Percentiles rank a stretch among this genome's conserved stretches.
phyloP scores from a whole-genome alignment of 805 yeast species.

The Wickerhamiella shivajii region DNA sequence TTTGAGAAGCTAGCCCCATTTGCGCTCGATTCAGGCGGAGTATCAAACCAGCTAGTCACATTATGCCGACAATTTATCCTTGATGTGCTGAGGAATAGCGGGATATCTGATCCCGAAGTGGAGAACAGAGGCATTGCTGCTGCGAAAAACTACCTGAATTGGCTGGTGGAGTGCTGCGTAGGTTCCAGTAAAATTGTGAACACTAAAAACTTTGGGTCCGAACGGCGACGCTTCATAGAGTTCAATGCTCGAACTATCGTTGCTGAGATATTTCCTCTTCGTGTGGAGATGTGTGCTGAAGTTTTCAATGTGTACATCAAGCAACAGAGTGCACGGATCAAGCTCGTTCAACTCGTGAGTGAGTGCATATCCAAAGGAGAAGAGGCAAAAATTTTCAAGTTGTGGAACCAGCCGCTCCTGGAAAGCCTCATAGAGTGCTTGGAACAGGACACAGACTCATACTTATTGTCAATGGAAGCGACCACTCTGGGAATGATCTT shows the following conservation, averaged over 20 bases:
- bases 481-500: constrained; percentile 29
- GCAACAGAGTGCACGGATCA: constrained; percentile 26
- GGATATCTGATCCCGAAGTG: too few species aligned
- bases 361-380: constrained; percentile 15
- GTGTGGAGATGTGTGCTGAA: constrained; percentile 27
- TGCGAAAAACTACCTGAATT: constrained; percentile 14
- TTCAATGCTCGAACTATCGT: constrained; percentile 32
- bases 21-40: constrained; percentile 47
- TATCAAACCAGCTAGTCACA: constrained; percentile 27
- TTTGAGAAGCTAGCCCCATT: constrained; percentile 33
- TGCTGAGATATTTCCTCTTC: constrained; percentile 29
- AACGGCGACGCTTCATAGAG: constrained; percentile 35
- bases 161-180: constrained; percentile 19
- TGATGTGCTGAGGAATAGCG: constrained; percentile 9
- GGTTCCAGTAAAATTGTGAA: constrained; percentile 14
- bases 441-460: constrained; percentile 30
- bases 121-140: constrained; percentile 9
- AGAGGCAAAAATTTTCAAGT: constrained; percentile 16
- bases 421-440: constrained; percentile 15
- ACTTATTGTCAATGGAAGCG: constrained; percentile 27
- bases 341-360: constrained; percentile 27
- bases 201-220: constrained; percentile 24
- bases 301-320: constrained; percentile 27
- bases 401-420: constrained; percentile 15
- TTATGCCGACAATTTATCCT: constrained; percentile 23